Evolutionary conservation across 202 grass and related monocot genomes (phyloP).

Genomic region (Cymbopogon flexuosus): DNA sequence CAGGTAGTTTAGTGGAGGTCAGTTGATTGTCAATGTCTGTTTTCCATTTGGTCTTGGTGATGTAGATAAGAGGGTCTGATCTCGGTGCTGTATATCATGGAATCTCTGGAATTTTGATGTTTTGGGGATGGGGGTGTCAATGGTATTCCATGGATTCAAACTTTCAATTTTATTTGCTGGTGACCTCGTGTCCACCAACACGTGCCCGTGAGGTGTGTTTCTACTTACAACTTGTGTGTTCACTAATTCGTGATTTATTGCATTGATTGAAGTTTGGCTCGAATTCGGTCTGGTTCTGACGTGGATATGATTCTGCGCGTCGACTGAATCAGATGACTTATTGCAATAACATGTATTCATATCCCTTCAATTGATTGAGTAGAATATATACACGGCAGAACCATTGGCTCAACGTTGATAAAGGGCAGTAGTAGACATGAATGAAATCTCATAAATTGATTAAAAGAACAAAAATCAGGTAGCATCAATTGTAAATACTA

Average conservation of each 20-base stretch:
- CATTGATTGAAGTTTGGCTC: background rate
- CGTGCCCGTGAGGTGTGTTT: background rate
- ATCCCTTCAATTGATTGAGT: background rate
- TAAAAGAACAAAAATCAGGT: no score
- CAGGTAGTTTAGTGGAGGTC: slow-evolving; percentile 13
- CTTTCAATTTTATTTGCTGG: background rate
- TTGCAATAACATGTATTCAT: no score
- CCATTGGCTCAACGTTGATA: background rate
- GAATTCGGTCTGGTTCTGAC: no score
- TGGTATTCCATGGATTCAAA: slow-evolving; percentile 28
- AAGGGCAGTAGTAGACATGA: background rate
- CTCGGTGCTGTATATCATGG: slow-evolving; percentile 15
- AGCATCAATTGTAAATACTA: background rate
- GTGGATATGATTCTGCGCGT: no score
- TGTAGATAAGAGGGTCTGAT: slow-evolving; percentile 47
- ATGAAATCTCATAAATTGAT: background rate
- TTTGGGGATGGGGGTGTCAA: background rate
- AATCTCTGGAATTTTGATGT: slow-evolving; percentile 37
- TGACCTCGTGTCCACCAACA: background rate
- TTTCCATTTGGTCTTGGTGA: slow-evolving; percentile 34
- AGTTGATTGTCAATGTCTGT: slow-evolving; percentile 21
- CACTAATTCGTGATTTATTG: background rate
- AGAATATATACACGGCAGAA: background rate
- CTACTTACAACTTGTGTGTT: background rate
- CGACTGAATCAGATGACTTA: no score